These are phyloP conservation scores for Hansenula sp. DNA, from an alignment of 1,139 yeast genomes.

Conservation along the genomic window DNA sequence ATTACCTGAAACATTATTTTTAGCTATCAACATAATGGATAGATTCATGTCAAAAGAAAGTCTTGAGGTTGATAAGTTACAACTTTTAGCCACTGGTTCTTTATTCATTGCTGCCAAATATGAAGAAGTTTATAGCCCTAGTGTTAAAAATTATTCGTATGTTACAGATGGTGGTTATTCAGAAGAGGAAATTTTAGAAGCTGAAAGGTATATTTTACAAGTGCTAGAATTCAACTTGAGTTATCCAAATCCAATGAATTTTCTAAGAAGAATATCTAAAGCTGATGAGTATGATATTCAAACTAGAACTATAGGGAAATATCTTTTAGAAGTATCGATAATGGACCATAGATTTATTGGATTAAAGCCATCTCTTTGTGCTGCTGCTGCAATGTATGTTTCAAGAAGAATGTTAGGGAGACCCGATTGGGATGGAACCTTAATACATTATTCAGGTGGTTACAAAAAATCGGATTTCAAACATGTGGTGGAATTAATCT, in stretches of 20 bases:
- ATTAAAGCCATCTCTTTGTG: slow-evolving; percentile 73
- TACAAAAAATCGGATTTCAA: slow-evolving; percentile 69
- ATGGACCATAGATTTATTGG: slow-evolving; percentile 79
- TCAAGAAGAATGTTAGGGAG: slow-evolving; percentile 71
- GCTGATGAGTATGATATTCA: slow-evolving; percentile 93
- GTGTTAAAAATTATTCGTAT: slow-evolving; percentile 83
- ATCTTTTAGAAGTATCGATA: slow-evolving; percentile 74
- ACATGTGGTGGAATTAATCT: slow-evolving; percentile 67
- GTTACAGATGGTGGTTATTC: slow-evolving; percentile 83
- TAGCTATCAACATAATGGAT: slow-evolving; percentile 88
- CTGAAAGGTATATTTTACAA: slow-evolving; percentile 79
- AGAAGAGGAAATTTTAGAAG: slow-evolving; percentile 80
- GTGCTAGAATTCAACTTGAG: slow-evolving; percentile 76
- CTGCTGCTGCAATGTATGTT: slow-evolving; percentile 89
- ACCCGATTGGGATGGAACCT: slow-evolving; percentile 69
- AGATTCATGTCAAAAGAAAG: slow-evolving; percentile 76
- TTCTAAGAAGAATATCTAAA: slow-evolving; percentile 84
- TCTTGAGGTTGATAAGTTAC: slow-evolving; percentile 79
- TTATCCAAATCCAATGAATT: slow-evolving; percentile 93
- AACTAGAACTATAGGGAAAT: slow-evolving; percentile 87
- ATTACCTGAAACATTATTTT: slow-evolving; percentile 82
- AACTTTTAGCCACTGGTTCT: slow-evolving; percentile 85
- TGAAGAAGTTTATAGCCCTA: slow-evolving; percentile 93
- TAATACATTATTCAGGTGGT: slow-evolving; percentile 86
- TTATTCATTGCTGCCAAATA: slow-evolving; percentile 91